Evolutionary conservation across 2,329 filamentous ascomycete genomes (phyloP).

Genomic region (Fusarium sp.): DNA sequence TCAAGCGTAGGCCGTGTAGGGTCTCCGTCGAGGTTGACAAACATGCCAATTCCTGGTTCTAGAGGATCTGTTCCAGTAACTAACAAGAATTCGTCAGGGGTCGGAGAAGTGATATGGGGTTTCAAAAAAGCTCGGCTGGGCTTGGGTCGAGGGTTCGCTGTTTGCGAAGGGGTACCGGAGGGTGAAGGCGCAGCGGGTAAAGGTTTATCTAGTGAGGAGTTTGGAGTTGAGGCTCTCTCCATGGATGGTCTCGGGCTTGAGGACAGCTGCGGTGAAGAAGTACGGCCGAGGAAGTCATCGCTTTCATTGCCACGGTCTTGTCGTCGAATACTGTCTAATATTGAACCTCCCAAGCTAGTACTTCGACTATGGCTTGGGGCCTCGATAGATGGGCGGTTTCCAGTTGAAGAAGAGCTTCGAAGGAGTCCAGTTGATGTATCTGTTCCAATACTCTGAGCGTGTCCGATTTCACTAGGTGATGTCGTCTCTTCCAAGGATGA

Average conservation of each 20-base stretch:
- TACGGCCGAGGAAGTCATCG: conserved; percentile 57
- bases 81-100: conserved; percentile 87
- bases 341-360: conserved; percentile 76
- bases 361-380: conserved; percentile 75
- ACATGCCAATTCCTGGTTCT: conserved; percentile 95
- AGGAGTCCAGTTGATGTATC: conserved; percentile 61
- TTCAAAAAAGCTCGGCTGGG: conserved; percentile 70
- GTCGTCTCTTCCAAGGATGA: conserved; percentile 81
- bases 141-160: conserved; percentile 50
- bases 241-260: conserved; percentile 54
- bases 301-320: conserved; percentile 53
- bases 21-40: conserved; percentile 96
- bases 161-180: conserved; percentile 48
- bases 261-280: conserved; percentile 55
- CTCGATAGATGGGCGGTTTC: conserved; percentile 59
- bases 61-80: conserved; percentile 87
- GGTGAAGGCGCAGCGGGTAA: conserved; percentile 62
- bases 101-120: conserved; percentile 89
- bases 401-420: conserved; percentile 69
- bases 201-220: conserved; percentile 60
- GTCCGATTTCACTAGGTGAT: conserved; percentile 67
- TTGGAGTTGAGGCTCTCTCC: conserved; percentile 46
- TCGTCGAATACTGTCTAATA: conserved; percentile 56
- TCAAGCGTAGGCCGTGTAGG: conserved; percentile 92
- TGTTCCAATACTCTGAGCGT: conserved; percentile 70